Evolutionary conservation across 164 flowering plant species (phyloP), one percentile per base, ranked within the genome.

Genomic region (Warburgia ugandensis): DNA sequence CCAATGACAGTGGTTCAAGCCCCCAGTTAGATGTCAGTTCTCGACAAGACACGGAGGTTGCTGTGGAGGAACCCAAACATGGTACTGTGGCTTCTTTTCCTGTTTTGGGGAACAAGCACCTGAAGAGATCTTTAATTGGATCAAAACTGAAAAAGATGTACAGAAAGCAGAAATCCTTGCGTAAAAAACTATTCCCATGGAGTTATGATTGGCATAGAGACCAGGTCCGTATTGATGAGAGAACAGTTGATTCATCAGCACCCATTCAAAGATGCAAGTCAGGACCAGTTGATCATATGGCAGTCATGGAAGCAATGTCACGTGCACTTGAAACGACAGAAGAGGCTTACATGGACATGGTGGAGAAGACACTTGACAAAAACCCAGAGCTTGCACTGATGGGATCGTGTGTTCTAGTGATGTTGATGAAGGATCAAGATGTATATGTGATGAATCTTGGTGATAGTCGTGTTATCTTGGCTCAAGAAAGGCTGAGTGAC

Each of bases 361-460:
- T 65, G 54, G 79, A 78, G 39, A 66, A 65, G 45, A 59, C 54
- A 25, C 78, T 74, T 50, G 81, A 73, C 45, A 58, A 35, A 61
- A 70, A 74, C 46, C 77, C 86, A 11, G 86, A 80, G 68, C 83
- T 80, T 51, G 76, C 79, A 37, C 60, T 80, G 54, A 80, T 80
- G 86, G 86, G 86, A 37, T 76, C 86, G 5, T 78, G 86, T 64
- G 79, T 80, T 31, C 47, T 80, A 20, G 83, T 80, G 28, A 74
- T 80, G 86, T 59, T 80, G 58, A 80, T 80, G 83, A 80, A 74
- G 65, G 86, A 75, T 61, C 74, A 81, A 51, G 84, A 81, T 63
- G 84, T 81, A 20, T 78, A 81, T 69, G 78, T 76, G 60, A 78
- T 78, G 87, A 81, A 77, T 57, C 71, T 81, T 44, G 87, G 84